phyloP scores from a whole-genome alignment of 2,329 filamentous ascomycete species.

The Basipetospora chlamydospora region DNA sequence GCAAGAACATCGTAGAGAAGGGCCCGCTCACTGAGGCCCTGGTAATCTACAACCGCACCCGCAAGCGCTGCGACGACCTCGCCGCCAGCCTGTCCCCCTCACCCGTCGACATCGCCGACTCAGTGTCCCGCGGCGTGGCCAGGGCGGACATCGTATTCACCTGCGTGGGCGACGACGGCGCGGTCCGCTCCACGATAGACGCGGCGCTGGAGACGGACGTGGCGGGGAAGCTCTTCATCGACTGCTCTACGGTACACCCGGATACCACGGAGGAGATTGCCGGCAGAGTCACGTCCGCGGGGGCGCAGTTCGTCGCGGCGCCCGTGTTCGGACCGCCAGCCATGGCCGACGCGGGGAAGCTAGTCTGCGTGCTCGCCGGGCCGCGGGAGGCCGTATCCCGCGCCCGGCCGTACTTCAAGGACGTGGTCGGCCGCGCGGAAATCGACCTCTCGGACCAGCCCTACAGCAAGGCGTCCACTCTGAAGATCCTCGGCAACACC shows the following conservation, averaged over 20 bases:
- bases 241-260: slow-evolving; percentile 80
- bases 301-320: slow-evolving; percentile 59
- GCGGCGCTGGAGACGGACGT: slow-evolving; percentile 38
- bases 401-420: slow-evolving; percentile 55
- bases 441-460: slow-evolving; percentile 59
- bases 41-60: slow-evolving; percentile 68
- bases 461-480: slow-evolving; percentile 50
- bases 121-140: slow-evolving; percentile 50
- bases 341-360: slow-evolving; percentile 54
- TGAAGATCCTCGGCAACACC: slow-evolving; percentile 79
- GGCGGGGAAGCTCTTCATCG: slow-evolving; percentile 64
- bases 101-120: slow-evolving; percentile 49
- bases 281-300: slow-evolving; percentile 37
- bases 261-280: slow-evolving; percentile 59
- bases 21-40: slow-evolving; percentile 56
- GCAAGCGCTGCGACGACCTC: slow-evolving; percentile 48
- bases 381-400: slow-evolving; percentile 42
- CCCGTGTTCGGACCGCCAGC: slow-evolving; percentile 58
- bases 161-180: slow-evolving; percentile 65
- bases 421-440: slow-evolving; percentile 53
- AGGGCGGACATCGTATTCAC: slow-evolving; percentile 68
- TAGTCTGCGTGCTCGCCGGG: slow-evolving; percentile 63
- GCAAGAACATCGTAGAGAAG: slow-evolving; percentile 69
- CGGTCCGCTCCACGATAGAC: slow-evolving; percentile 48
- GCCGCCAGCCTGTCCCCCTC: slow-evolving; percentile 41